Base-by-base conservation (phyloP, 2,329 filamentous ascomycete genomes). In the Colletotrichum sidae region DNA sequence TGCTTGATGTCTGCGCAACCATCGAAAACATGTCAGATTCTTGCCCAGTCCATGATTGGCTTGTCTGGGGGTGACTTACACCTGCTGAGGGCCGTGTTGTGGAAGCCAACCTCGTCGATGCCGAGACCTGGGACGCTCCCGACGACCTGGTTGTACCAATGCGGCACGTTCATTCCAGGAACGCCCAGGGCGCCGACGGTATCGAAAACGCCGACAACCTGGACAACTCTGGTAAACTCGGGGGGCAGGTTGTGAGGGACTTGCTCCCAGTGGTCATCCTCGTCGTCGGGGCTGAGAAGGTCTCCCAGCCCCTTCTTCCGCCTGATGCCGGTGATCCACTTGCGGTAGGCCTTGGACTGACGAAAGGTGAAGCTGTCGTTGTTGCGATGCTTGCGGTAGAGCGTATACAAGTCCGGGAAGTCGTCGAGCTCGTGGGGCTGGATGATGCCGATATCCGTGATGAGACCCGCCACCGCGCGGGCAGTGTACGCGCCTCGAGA, bases 401-500 rank as follows among this genome's bases (percentile, higher is more conserved):
- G 6, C 5, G 0, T 9, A 46, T 46, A 66, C 17, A 66, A 49
- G 3, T 51, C 52, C 0, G 63, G 33, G 10, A 71, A 71, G 13
- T 69, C 60, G 7, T 68, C 54, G 57, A 71, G 59, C 39, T 68
- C 63, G 1, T 44, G 35, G 1, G 67, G 67, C 8, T 37, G 52
- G 8, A 71, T 63, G 47, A 72, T 56, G 17, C 71, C 70, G 12
- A 72, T 67, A 15, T 71, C 70, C 1, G 56, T 67, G 39, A 80
- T 70, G 46, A 80, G 74, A 55, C 79, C 78, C 4, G 78, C 78
- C 3, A 77, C 72, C 0, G 78, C 76, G 6, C 78, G 75, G 25
- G 77, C 78, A 2, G 78, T 80, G 67, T 79, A 80, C 6, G 78
- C 78, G 4, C 78, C 78, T 2, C 78, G 70, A 2, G 77, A 79